A percentile compares a stretch with the other conserved stretches of the same genome.
These are phyloP conservation scores for Ustilago loliicola DNA, from an alignment of 1,284 basidiomycete genomes.

Conservation along the genomic window DNA sequence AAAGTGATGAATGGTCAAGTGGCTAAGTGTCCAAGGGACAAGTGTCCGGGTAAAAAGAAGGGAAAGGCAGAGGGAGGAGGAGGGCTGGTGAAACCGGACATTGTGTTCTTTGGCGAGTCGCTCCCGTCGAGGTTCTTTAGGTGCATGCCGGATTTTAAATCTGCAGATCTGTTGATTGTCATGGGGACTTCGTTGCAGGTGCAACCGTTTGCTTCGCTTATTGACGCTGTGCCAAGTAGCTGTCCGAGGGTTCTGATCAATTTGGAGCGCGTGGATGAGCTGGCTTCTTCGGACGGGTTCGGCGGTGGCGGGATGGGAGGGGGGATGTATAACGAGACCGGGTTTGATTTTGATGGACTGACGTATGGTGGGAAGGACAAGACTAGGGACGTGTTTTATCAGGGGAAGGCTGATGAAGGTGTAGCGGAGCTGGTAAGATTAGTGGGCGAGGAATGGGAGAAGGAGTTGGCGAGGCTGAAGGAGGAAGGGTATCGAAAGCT, in stretches of 20 bases:
- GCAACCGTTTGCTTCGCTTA: slow-evolving; percentile 74
- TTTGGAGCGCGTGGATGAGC: slow-evolving; percentile 74
- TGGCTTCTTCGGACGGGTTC: slow-evolving; percentile 71
- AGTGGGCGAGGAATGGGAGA: slow-evolving; percentile 57
- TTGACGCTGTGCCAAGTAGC: slow-evolving; percentile 71
- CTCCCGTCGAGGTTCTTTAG: slow-evolving; percentile 66
- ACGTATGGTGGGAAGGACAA: slow-evolving; percentile 40
- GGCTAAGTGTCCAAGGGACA: slow-evolving; percentile 55
- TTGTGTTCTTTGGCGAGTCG: slow-evolving; percentile 69
- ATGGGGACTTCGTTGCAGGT: slow-evolving; percentile 89
- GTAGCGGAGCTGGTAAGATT: slow-evolving; percentile 48
- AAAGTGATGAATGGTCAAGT: slow-evolving; percentile 58
- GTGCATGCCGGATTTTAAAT: slow-evolving; percentile 71
- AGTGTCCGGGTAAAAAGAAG: slow-evolving; percentile 28
- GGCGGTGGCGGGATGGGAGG: slow-evolving; percentile 68
- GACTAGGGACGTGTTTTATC: slow-evolving; percentile 60
- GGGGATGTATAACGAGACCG: slow-evolving; percentile 45
- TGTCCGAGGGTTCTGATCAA: slow-evolving; percentile 75
- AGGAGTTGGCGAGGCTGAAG: slow-evolving; percentile 31
- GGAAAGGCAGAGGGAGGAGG: slow-evolving; percentile 36
- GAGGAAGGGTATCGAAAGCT: slow-evolving; percentile 29
- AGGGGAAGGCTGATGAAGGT: slow-evolving; percentile 62
- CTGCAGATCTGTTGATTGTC: slow-evolving; percentile 87
- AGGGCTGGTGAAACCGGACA: slow-evolving; percentile 69
- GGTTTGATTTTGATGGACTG: slow-evolving; percentile 66